Evolutionary conservation across 2,329 filamentous ascomycete species (phyloP), one percentile per base, ranked within the genome.

Genomic region (Paraconiothyrium sp.): DNA sequence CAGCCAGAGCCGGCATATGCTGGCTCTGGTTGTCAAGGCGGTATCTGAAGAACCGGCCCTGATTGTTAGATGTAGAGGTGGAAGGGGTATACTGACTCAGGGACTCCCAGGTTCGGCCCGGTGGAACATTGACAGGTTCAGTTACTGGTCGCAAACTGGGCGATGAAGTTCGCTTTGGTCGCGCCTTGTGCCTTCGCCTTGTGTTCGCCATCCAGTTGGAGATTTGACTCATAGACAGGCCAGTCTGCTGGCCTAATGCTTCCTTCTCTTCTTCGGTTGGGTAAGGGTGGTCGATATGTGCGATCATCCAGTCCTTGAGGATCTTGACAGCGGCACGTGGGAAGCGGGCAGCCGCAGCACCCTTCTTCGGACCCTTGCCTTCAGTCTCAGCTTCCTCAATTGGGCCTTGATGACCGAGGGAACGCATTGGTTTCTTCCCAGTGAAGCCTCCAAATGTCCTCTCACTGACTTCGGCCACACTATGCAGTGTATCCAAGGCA

Each of bases 191-290:
- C 64, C 93, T 86, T 59, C 93, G 88, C 47, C 93, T 89, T 60
- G 93, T 93, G 78, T 97, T 97, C 61, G 93, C 93, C 50, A 97
- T 87, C 93, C 93, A 97, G 76, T 96, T 97, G 11, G 90, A 90
- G 69, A 97, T 94, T 73, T 97, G 94, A 14, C 86, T 90, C 71
- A 92, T 88, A 76, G 88, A 93, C 44, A 97, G 84, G 8, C 93
- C 92, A 0, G 93, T 97, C 69, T 91, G 86, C 50, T 86, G 85
- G 77, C 93, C 90, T 30, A 97, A 83, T 64, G 88, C 86, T 67
- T 93, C 91, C 73, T 94, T 96, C 74, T 97, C 92, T 61, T 93
- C 89, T 47, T 97, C 93, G 37, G 88, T 94, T 5, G 94, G 93
- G 74, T 97, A 97, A 0, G 93, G 94, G 70, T 96, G 92, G 56